Percentiles rank a stretch among this genome's conserved stretches.
Conservation (phyloP, 1,284 basidiomycete genomes). For the Melampsora americana region DNA sequence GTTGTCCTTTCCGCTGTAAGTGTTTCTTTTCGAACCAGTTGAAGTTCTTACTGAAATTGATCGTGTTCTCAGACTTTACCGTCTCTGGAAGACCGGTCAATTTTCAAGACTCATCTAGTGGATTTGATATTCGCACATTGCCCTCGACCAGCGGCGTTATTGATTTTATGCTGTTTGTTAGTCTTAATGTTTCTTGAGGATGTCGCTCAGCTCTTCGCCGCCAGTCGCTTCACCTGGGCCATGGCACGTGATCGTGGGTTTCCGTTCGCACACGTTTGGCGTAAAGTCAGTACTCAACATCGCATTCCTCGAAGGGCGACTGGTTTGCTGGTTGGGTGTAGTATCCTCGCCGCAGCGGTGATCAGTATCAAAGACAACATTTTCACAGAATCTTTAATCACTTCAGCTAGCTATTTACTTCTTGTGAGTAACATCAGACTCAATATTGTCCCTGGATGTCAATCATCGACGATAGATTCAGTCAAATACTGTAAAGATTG, state of each 20-base stretch:
- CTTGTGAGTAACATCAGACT: conserved; percentile 5
- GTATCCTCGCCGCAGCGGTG: conserved; percentile 15
- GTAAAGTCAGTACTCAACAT: conserved; percentile 20
- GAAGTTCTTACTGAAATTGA: background rate
- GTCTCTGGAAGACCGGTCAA: background rate
- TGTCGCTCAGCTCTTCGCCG: conserved; percentile 35
- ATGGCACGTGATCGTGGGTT: conserved; percentile 39
- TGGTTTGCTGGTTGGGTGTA: conserved; percentile 21
- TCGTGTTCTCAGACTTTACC: background rate
- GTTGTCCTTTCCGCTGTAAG: conserved; percentile 29
- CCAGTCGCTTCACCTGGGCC: conserved; percentile 41
- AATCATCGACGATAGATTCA: background rate
- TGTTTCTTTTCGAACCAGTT: background rate
- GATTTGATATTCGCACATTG: conserved; percentile 37
- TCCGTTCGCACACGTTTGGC: conserved; percentile 34
- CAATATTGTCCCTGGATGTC: background rate
- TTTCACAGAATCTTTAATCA: conserved; percentile 37
- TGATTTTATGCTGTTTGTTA: conserved; percentile 30
- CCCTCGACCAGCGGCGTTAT: conserved; percentile 5
- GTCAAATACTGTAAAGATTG: background rate
- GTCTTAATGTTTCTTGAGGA: conserved; percentile 40
- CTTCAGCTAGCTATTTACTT: conserved; percentile 34
- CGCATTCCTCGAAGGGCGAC: conserved; percentile 39
- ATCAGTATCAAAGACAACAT: conserved; percentile 27
- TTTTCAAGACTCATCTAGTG: conserved; percentile 12